phyloP scores from a whole-genome alignment of 2,329 filamentous ascomycete genomes.

The Calonectria hawksworthii region DNA sequence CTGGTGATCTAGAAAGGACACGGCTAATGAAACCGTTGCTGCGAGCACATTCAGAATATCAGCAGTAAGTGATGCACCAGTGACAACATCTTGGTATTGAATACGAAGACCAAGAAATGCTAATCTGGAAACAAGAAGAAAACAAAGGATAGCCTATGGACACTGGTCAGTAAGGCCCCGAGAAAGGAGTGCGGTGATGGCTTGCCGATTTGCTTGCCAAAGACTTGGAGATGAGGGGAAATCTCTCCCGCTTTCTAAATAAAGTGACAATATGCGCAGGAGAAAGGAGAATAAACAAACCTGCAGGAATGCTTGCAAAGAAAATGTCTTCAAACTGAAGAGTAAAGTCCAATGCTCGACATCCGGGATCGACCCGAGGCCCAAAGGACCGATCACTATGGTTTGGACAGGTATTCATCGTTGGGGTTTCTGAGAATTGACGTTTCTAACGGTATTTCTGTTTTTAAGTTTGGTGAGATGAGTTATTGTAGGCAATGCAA shows the following conservation, averaged over 20 bases:
- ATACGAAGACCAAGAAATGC: neutral
- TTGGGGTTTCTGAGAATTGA: neutral
- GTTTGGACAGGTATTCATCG: neutral
- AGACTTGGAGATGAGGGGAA: neutral
- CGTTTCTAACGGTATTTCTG: neutral
- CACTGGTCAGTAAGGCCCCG: neutral
- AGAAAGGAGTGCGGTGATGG: neutral
- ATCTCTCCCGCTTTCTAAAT: neutral
- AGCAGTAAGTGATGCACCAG: neutral
- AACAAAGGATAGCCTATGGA: neutral
- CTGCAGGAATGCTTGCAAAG: neutral
- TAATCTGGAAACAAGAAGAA: neutral
- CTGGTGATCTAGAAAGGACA: neutral
- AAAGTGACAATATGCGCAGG: neutral
- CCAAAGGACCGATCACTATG: neutral
- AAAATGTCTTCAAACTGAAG: neutral
- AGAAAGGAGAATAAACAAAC: neutral
- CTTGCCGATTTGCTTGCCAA: neutral
- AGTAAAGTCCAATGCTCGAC: neutral
- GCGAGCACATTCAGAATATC: neutral
- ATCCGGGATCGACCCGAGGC: neutral
- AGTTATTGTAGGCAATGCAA: neutral
- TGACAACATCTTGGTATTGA: neutral
- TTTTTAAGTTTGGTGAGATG: neutral
- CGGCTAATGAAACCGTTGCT: neutral